A percentile compares a stretch with the other conserved stretches of the same genome.
These are phyloP conservation scores for Yarrowia bubula DNA, from an alignment of 805 yeast species.

Conservation along the genomic window DNA sequence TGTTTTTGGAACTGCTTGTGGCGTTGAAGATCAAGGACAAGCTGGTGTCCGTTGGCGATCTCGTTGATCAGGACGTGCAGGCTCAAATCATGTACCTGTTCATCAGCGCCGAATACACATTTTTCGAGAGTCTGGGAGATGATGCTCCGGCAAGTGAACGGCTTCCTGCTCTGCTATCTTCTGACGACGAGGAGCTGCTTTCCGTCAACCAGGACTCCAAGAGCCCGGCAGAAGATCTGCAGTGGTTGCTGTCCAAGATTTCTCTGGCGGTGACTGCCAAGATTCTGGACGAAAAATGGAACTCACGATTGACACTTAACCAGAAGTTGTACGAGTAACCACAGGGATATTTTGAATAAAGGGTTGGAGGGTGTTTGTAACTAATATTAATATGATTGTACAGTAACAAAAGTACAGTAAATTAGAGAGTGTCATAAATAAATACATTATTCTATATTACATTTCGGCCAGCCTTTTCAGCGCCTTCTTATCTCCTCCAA, in stretches of 20 bases:
- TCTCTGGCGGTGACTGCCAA: conserved; percentile 2
- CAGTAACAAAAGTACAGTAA: too few relatives aligned
- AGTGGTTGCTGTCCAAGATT: conserved; percentile 1
- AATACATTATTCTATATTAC: neutral
- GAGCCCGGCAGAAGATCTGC: conserved; percentile 6
- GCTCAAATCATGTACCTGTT: conserved; percentile 5
- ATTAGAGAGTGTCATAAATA: neutral
- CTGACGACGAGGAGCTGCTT: conserved; percentile 2
- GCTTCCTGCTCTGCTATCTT: neutral
- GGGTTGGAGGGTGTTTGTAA: neutral
- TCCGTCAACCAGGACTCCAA: neutral
- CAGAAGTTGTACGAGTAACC: conserved; percentile 3
- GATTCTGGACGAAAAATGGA: conserved; percentile 21
- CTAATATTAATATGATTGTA: neutral
- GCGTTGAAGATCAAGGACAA: conserved; percentile 22
- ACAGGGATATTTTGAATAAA: neutral
- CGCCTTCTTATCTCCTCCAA: conserved; percentile 9
- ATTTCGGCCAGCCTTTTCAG: neutral
- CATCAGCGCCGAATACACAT: conserved; percentile 13
- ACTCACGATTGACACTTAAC: conserved; percentile 10
- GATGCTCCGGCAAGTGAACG: neutral
- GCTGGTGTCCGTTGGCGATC: neutral
- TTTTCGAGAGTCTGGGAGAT: neutral
- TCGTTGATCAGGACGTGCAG: neutral
- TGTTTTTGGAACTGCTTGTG: neutral